A percentile compares a stretch with the other conserved stretches of the same genome.
These are phyloP conservation scores for Pseudonectria buxi DNA, from an alignment of 2,329 filamentous ascomycete genomes.

Conservation along the genomic window DNA sequence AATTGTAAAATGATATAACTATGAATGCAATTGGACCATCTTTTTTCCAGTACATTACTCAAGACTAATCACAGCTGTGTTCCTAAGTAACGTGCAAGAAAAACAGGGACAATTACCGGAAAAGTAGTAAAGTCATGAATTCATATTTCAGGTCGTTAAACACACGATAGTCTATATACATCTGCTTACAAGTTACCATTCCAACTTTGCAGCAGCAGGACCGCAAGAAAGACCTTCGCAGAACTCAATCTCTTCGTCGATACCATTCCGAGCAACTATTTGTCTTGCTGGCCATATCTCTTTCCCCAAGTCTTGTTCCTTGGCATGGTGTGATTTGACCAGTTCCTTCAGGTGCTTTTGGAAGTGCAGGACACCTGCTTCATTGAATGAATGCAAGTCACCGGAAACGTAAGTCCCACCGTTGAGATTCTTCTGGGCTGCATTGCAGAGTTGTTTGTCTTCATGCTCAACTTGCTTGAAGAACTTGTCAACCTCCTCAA, in stretches of 20 bases:
- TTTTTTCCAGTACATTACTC: too few species aligned
- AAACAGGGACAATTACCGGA: too few species aligned
- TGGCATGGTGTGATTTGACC: constrained; percentile 37
- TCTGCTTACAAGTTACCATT: too few species aligned
- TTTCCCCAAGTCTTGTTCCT: constrained; percentile 34
- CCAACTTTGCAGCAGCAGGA: too few species aligned
- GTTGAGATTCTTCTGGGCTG: constrained; percentile 53
- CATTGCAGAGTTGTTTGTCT: constrained; percentile 55
- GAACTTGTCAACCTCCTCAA: constrained; percentile 47
- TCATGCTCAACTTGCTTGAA: constrained; percentile 58
- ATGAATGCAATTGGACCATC: too few species aligned
- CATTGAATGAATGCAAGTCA: constrained; percentile 52
- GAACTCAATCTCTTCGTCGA: constrained; percentile 7
- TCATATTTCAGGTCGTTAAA: too few species aligned
- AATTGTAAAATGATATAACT: too few species aligned
- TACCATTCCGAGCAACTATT: constrained; percentile 11
- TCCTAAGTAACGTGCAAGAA: too few species aligned
- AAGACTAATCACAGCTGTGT: too few species aligned
- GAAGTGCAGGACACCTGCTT: constrained; percentile 52
- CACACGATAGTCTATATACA: too few species aligned
- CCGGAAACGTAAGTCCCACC: constrained; percentile 54
- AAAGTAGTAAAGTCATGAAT: too few species aligned
- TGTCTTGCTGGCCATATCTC: constrained; percentile 46
- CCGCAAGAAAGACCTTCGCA: constrained; percentile 5
- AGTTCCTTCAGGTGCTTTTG: constrained; percentile 42